A percentile compares a stretch with the other conserved stretches of the same genome.
phyloP scores from a whole-genome alignment of 208 protist species.

The Leishmania tarentolae region DNA sequence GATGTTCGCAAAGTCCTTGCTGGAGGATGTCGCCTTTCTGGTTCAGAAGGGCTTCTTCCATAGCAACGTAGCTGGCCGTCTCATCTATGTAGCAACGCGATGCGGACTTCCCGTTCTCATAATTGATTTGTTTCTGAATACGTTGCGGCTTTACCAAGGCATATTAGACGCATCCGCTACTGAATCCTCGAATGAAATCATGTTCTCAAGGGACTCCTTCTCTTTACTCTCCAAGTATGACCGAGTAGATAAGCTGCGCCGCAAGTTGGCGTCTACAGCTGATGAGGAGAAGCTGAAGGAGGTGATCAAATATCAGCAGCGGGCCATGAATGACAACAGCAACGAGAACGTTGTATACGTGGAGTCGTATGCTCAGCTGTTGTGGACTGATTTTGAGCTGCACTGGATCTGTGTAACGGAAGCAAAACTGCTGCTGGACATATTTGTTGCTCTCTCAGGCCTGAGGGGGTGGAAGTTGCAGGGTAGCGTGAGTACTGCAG shows the following conservation, averaged over 20 bases:
- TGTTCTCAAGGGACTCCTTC: slow-evolving; percentile 81
- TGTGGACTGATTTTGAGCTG: slow-evolving; percentile 91
- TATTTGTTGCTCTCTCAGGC: slow-evolving; percentile 82
- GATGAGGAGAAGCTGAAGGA: slow-evolving; percentile 36
- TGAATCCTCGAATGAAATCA: slow-evolving; percentile 47
- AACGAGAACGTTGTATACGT: slow-evolving; percentile 74
- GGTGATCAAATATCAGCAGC: slow-evolving; percentile 24
- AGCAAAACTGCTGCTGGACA: slow-evolving; percentile 85
- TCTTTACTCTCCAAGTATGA: slow-evolving; percentile 88
- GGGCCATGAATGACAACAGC: slow-evolving; percentile 19
- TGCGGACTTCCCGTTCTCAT: slow-evolving; percentile 81
- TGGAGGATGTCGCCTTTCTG: slow-evolving; percentile 86
- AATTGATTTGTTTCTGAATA: slow-evolving; percentile 90
- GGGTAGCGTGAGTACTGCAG: slow-evolving; percentile 71
- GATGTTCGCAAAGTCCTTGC: slow-evolving; percentile 87
- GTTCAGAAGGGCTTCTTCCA: slow-evolving; percentile 92
- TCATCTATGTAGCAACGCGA: slow-evolving; percentile 72
- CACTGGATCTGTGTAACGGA: slow-evolving; percentile 92
- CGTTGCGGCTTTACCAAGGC: slow-evolving; percentile 82
- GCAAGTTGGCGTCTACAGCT: slow-evolving; percentile 44
- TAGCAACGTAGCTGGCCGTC: slow-evolving; percentile 75
- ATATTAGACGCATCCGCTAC: slow-evolving; percentile 72
- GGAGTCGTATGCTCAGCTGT: slow-evolving; percentile 75
- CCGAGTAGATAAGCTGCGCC: slow-evolving; percentile 81
- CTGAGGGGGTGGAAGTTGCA: slow-evolving; percentile 66